Conservation (phyloP, 108 stramenopile genomes). For the Nitzschia sp. region DNA sequence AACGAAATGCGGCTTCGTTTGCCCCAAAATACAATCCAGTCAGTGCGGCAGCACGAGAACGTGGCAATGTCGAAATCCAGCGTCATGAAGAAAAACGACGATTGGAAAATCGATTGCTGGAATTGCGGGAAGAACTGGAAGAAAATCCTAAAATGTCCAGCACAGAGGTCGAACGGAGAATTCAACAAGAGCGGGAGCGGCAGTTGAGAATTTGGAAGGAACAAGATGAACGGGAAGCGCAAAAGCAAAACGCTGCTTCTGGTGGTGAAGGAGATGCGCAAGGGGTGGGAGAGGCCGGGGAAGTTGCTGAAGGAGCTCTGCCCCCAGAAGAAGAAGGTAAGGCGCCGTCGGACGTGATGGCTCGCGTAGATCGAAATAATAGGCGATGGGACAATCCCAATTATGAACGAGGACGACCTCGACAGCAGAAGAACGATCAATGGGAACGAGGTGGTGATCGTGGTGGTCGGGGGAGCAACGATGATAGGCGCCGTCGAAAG, state of each 20-base stretch:
- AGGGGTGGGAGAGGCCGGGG: background rate
- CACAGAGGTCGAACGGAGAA: constrained; percentile 65
- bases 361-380: background rate
- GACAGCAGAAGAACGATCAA: background rate
- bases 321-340: no score
- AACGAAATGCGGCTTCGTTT: constrained; percentile 39
- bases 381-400: constrained; percentile 12
- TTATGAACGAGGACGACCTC: constrained; percentile 8
- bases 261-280: background rate
- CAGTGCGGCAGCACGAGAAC: constrained; percentile 56
- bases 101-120: constrained; percentile 75
- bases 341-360: background rate
- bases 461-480: background rate
- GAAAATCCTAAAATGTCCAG: constrained; percentile 49
- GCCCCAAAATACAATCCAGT: constrained; percentile 37
- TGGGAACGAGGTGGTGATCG: background rate
- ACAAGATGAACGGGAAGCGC: constrained; percentile 27
- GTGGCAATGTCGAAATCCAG: constrained; percentile 69
- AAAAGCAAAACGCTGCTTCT: constrained; percentile 6
- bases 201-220: constrained; percentile 39
- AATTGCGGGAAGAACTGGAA: constrained; percentile 76
- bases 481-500: background rate
- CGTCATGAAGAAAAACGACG: constrained; percentile 65
- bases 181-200: constrained; percentile 56
- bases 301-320: no score